Percentiles rank a stretch among this genome's conserved stretches.
Conservation (phyloP, 805 yeast genomes). For the Saccharomycopsis fermentans region DNA sequence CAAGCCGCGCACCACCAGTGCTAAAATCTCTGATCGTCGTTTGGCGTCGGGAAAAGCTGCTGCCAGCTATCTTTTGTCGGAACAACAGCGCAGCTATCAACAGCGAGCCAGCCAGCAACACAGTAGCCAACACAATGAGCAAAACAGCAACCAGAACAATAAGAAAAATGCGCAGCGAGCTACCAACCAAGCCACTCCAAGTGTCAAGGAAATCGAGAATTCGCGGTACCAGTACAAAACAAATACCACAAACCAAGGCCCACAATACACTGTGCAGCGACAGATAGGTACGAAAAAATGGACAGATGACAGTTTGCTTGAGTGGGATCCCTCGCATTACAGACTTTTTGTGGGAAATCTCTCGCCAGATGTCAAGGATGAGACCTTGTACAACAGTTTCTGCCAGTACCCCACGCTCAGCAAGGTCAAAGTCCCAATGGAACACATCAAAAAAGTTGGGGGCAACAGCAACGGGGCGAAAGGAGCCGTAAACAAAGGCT, state of each 20-base stretch:
- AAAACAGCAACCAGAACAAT: constrained; percentile 14
- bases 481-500: constrained; percentile 48
- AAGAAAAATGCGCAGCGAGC: constrained; percentile 17
- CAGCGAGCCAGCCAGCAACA: no score
- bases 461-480: not conserved
- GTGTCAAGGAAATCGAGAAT: no score
- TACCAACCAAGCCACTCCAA: not conserved
- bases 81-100: constrained; percentile 23
- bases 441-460: constrained; percentile 22
- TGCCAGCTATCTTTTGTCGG: constrained; percentile 31
- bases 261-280: constrained; percentile 31
- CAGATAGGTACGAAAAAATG: constrained; percentile 38
- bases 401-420: constrained; percentile 40
- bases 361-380: constrained; percentile 57
- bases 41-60: constrained; percentile 44
- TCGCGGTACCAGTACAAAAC: not conserved
- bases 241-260: not conserved
- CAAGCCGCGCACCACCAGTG: constrained; percentile 14
- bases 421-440: constrained; percentile 52
- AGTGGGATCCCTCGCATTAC: constrained; percentile 66
- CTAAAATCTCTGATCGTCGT: constrained; percentile 40
- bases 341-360: constrained; percentile 67
- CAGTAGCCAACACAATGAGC: no score
- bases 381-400: constrained; percentile 45
- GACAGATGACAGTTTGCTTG: constrained; percentile 38